Conservation (phyloP, 108 stramenopile genomes). For the Cyclotella sp. region DNA sequence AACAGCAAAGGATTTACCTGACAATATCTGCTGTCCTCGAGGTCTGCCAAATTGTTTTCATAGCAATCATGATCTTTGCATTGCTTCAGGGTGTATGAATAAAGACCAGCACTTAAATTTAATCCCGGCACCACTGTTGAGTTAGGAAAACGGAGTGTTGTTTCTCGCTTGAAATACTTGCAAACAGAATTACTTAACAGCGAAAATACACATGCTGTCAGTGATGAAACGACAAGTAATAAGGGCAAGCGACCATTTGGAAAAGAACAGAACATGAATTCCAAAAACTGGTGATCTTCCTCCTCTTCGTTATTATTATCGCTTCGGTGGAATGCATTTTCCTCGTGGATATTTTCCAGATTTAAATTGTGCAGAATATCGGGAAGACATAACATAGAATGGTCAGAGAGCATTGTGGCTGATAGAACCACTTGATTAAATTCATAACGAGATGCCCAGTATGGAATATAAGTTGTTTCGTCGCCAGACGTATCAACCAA, state of each 20-base stretch:
- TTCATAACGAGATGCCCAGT: constrained; percentile 52
- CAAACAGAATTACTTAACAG: constrained; percentile 23
- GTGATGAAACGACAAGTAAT: constrained; percentile 12
- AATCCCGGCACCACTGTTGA: constrained; percentile 2
- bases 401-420: constrained; percentile 41
- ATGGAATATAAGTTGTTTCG: constrained; percentile 49
- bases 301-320: constrained; percentile 10
- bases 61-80: constrained; percentile 14
- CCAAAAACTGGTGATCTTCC: not conserved
- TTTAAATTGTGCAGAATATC: constrained; percentile 36
- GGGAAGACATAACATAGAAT: constrained; percentile 37
- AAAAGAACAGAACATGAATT: constrained; percentile 34
- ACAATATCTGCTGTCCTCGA: constrained; percentile 18
- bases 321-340: not conserved
- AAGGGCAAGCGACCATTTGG: constrained; percentile 27
- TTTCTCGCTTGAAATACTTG: constrained; percentile 28
- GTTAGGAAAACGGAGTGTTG: constrained; percentile 2
- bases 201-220: constrained; percentile 13
- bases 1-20: not conserved
- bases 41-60: not conserved
- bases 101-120: constrained; percentile 24
- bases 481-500: constrained; percentile 52
- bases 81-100: constrained; percentile 25
- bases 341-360: constrained; percentile 40
- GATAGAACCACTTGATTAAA: constrained; percentile 55